Conservation (phyloP, 495 filamentous ascomycete species). For the Penicillium waksmanii region DNA sequence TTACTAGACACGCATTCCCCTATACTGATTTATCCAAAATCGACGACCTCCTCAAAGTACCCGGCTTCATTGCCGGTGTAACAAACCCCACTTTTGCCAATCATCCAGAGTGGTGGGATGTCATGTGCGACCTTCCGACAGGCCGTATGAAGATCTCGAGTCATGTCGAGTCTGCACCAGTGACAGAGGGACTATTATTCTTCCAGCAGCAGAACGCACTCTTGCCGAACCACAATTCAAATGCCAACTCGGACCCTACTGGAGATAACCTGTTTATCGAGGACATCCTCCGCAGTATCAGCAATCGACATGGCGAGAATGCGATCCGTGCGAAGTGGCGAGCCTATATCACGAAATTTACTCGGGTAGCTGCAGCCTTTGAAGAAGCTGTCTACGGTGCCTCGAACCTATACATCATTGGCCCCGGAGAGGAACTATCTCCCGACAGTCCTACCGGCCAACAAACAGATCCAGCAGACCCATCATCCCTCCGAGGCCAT, state of each 20-base stretch:
- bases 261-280: conserved; percentile 92
- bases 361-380: conserved; percentile 87
- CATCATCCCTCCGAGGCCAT: conserved; percentile 72
- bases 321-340: conserved; percentile 90
- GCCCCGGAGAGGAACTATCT: conserved; percentile 52
- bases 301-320: conserved; percentile 83
- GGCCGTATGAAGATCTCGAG: conserved; percentile 92
- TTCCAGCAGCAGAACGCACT: conserved; percentile 80
- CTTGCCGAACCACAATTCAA: conserved; percentile 50
- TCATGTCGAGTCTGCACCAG: conserved; percentile 71
- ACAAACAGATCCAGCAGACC: conserved; percentile 51
- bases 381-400: conserved; percentile 94
- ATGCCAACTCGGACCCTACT: conserved; percentile 65
- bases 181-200: conserved; percentile 80
- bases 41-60: conserved; percentile 92
- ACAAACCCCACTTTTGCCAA: conserved; percentile 96
- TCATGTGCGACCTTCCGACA: conserved; percentile 90
- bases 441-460: conserved; percentile 53
- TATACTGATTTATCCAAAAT: conserved; percentile 99
- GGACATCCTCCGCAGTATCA: conserved; percentile 78
- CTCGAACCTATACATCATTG: conserved; percentile 85
- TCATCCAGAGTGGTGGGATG: conserved; percentile 97
- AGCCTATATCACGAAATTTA: conserved; percentile 88
- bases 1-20: conserved; percentile 96
- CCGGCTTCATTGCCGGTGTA: conserved; percentile 96